phyloP scores from a whole-genome alignment of 176 grass and related monocot species.

The Carex pumila region DNA sequence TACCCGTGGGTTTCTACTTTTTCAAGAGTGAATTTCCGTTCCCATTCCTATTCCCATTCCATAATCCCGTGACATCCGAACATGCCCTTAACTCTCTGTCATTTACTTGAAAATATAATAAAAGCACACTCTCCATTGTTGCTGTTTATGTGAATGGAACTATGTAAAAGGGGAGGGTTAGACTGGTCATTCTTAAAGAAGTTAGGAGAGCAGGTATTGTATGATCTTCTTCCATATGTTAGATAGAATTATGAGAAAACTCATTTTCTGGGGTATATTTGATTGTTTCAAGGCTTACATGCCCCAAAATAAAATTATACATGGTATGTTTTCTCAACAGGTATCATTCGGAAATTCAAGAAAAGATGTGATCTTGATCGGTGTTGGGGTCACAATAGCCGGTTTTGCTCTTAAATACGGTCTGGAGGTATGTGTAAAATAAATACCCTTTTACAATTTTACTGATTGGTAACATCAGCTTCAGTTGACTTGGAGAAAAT shows the following conservation, averaged over 20 bases:
- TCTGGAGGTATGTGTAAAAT: constrained; percentile 51
- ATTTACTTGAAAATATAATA: background rate
- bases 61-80: too few species aligned
- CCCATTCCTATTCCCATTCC: too few species aligned
- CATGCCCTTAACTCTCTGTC: background rate
- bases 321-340: constrained; percentile 20
- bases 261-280: background rate
- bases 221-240: background rate
- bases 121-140: background rate
- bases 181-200: background rate
- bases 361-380: constrained; percentile 95
- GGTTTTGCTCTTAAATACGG: constrained; percentile 73
- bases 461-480: background rate
- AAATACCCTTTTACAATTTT: background rate
- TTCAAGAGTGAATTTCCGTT: too few species aligned
- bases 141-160: background rate
- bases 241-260: background rate
- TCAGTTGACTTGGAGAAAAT: background rate
- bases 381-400: constrained; percentile 53
- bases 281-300: background rate
- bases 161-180: background rate
- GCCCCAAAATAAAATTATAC: background rate
- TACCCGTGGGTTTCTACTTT: too few species aligned
- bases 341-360: constrained; percentile 73
- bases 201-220: background rate